Evolutionary conservation across 176 grass and related monocot species (phyloP).

Genomic region (Dactylis glomerata): DNA sequence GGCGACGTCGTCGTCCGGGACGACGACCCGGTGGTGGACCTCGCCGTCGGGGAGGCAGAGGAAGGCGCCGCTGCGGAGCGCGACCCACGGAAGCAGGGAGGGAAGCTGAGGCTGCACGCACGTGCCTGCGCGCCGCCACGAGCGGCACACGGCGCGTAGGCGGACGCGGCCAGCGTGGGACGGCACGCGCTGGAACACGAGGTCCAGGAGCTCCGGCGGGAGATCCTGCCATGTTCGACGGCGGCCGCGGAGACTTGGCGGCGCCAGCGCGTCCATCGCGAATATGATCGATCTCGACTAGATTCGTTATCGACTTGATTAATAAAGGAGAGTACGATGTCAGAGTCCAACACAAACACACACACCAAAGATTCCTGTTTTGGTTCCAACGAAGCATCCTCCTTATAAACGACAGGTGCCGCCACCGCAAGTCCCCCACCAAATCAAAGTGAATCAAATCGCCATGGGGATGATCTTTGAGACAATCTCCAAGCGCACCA

Average conservation of each 20-base stretch:
- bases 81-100: neutral
- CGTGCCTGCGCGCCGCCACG: neutral
- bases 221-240: conserved; percentile 15
- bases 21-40: neutral
- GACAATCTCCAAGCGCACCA: neutral
- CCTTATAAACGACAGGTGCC: neutral
- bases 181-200: neutral
- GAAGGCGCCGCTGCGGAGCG: neutral
- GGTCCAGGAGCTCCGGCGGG: neutral
- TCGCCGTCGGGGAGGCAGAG: neutral
- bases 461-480: neutral
- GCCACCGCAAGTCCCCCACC: neutral
- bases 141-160: neutral
- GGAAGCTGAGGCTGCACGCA: neutral
- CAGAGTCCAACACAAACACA: neutral
- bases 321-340: no score
- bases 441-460: neutral
- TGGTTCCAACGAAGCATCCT: neutral
- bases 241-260: neutral
- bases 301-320: neutral
- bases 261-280: neutral
- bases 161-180: conserved; percentile 26
- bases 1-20: neutral
- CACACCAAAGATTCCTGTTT: neutral
- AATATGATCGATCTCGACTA: neutral